phyloP scores from a whole-genome alignment of 2,329 filamentous ascomycete genomes.

The Trichothecium roseum region DNA sequence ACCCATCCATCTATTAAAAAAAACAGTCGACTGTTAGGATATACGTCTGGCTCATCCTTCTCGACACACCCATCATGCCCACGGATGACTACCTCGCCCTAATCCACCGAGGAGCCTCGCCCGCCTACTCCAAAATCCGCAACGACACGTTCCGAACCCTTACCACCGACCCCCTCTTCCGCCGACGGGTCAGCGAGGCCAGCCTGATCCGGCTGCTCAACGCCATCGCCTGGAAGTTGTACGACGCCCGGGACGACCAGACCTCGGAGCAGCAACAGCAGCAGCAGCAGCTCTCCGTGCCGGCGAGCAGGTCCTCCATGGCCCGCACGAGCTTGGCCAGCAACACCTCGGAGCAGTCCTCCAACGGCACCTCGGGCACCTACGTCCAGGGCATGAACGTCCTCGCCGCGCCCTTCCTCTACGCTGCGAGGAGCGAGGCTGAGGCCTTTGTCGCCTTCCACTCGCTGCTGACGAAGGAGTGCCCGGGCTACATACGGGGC shows the following conservation, averaged over 20 bases:
- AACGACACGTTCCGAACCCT: slow-evolving; percentile 97
- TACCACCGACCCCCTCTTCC: slow-evolving; percentile 94
- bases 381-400: slow-evolving; percentile 99
- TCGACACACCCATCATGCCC: slow-evolving; percentile 74
- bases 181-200: slow-evolving; percentile 88
- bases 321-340: slow-evolving; percentile 14
- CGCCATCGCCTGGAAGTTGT: slow-evolving; percentile 85
- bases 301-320: slow-evolving; percentile 9
- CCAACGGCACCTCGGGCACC: slow-evolving; percentile 44
- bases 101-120: slow-evolving; percentile 86
- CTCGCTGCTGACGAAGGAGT: slow-evolving; percentile 75
- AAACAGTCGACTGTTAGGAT: slow-evolving; percentile 84
- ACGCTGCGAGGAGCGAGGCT: slow-evolving; percentile 85
- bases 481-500: slow-evolving; percentile 86
- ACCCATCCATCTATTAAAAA: neutral
- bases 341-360: slow-evolving; percentile 4
- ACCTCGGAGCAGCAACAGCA: slow-evolving; percentile 14
- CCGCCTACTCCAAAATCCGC: slow-evolving; percentile 92
- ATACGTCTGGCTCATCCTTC: slow-evolving; percentile 90
- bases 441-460: slow-evolving; percentile 92
- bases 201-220: slow-evolving; percentile 90
- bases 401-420: slow-evolving; percentile 87
- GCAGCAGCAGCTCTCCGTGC: slow-evolving; percentile 26
- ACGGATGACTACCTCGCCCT: slow-evolving; percentile 85
- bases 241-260: slow-evolving; percentile 58